phyloP scores from a whole-genome alignment of 2,329 filamentous ascomycete species.

The Phaeosphaeria sp. region DNA sequence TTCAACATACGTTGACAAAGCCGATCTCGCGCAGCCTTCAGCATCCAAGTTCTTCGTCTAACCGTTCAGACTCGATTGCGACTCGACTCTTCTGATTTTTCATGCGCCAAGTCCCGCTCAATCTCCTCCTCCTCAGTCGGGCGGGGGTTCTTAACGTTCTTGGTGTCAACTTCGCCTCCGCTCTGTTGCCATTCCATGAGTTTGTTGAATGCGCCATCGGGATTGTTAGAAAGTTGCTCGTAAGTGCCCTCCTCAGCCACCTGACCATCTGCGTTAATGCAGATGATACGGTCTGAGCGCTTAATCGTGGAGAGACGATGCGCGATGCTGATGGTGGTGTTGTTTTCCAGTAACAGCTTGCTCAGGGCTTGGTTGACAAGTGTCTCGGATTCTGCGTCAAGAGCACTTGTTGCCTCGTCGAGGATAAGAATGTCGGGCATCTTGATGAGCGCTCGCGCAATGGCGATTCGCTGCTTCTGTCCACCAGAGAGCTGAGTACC shows the following conservation, averaged over 20 bases:
- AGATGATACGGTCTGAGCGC: slow-evolving; percentile 91
- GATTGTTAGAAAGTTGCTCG: slow-evolving; percentile 72
- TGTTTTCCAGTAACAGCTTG: slow-evolving; percentile 80
- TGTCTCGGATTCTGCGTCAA: slow-evolving; percentile 96
- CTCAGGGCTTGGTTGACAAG: slow-evolving; percentile 90
- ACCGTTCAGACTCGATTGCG: neutral
- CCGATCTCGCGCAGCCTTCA: neutral
- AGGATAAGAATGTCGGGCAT: slow-evolving; percentile 96
- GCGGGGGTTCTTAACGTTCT: slow-evolving; percentile 34
- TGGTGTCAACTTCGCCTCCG: slow-evolving; percentile 67
- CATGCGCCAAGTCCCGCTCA: slow-evolving; percentile 49
- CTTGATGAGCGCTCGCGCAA: slow-evolving; percentile 92
- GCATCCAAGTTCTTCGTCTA: neutral
- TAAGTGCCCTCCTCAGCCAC: slow-evolving; percentile 94
- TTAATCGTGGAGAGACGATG: slow-evolving; percentile 97
- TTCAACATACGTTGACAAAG: neutral
- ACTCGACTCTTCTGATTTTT: slow-evolving; percentile 41
- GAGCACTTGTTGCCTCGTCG: slow-evolving; percentile 91
- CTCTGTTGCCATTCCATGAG: slow-evolving; percentile 99
- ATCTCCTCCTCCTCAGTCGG: slow-evolving; percentile 60
- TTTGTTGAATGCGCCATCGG: slow-evolving; percentile 85
- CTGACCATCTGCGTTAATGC: slow-evolving; percentile 82
- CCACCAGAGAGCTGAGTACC: slow-evolving; percentile 94
- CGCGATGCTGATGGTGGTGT: slow-evolving; percentile 97
- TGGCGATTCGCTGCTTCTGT: slow-evolving; percentile 97